phyloP scores from a whole-genome alignment of 495 filamentous ascomycete species.

The Penicillium arizonense region DNA sequence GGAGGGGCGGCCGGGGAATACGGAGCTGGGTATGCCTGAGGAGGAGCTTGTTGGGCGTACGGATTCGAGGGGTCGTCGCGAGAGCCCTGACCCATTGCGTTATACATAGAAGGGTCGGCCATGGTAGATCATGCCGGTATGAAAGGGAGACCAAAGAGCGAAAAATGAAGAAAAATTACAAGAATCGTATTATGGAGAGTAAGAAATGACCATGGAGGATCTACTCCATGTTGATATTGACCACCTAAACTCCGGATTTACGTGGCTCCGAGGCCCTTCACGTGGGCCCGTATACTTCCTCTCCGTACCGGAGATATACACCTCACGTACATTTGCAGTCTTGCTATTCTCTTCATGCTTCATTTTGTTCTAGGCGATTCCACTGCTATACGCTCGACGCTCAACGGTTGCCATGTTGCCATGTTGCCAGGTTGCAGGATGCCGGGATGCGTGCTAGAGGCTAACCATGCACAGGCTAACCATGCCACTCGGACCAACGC shows the following conservation, averaged over 20 bases:
- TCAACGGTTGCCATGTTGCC: no score
- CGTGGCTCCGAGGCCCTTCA: conserved; percentile 30
- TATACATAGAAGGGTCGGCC: conserved; percentile 78
- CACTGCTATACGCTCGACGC: no score
- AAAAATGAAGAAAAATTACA: conserved; percentile 5
- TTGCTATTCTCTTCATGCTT: no score
- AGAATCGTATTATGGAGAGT: conserved; percentile 5
- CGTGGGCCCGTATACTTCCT: conserved; percentile 5
- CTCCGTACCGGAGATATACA: no score
- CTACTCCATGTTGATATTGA: conserved; percentile 34
- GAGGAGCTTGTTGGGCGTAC: conserved; percentile 58
- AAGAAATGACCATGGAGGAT: conserved; percentile 14
- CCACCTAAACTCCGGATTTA: conserved; percentile 42
- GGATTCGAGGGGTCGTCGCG: conserved; percentile 66
- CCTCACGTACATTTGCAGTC: no score
- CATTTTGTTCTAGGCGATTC: no score
- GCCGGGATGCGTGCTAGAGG: no score
- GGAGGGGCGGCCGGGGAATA: conserved; percentile 56
- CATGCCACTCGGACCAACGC: no score
- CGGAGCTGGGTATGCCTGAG: conserved; percentile 34
- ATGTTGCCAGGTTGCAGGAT: no score
- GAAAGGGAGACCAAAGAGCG: conserved; percentile 1
- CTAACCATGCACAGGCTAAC: no score
- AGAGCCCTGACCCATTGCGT: conserved; percentile 61
- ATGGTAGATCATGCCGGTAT: conserved; percentile 44